phyloP scores from a whole-genome alignment of 352 stramenopile genomes.

The Globisporangium echinulatum region DNA sequence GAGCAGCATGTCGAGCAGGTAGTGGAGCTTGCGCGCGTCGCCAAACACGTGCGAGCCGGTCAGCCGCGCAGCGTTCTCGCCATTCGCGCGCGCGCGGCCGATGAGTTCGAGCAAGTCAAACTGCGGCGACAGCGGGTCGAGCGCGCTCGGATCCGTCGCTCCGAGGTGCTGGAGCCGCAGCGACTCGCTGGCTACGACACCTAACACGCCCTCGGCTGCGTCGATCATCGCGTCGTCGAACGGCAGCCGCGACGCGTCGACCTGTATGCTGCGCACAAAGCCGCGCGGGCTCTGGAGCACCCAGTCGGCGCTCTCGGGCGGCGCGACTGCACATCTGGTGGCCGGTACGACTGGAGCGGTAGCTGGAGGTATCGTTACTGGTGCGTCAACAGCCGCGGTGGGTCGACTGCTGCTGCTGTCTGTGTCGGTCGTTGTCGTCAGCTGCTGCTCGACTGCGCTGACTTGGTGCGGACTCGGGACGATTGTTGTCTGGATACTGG shows the following conservation, averaged over 20 bases:
- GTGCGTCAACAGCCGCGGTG: background rate
- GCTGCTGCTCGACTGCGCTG: background rate
- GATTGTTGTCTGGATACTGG: too few relatives aligned
- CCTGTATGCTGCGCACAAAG: conserved; percentile 48
- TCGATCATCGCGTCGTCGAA: conserved; percentile 57
- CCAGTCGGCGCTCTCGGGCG: conserved; percentile 35
- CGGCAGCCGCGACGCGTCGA: conserved; percentile 39
- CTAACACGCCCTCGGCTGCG: conserved; percentile 40
- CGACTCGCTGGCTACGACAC: conserved; percentile 62
- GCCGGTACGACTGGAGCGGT: background rate
- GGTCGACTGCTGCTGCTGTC: background rate
- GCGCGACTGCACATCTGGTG: conserved; percentile 1
- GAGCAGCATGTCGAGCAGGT: conserved; percentile 77
- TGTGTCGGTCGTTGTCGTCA: background rate
- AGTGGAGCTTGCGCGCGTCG: conserved; percentile 71
- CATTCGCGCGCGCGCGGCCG: conserved; percentile 42
- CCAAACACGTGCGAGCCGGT: conserved; percentile 53
- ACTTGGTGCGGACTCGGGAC: too few relatives aligned
- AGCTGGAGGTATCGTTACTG: background rate
- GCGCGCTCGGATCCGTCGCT: conserved; percentile 36
- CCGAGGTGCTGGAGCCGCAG: conserved; percentile 66
- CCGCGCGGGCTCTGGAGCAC: conserved; percentile 57
- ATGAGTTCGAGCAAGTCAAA: conserved; percentile 81
- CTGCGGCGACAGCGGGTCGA: conserved; percentile 59
- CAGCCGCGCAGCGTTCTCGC: conserved; percentile 55